These are phyloP conservation scores for Ampelomyces quisqualis DNA, from an alignment of 2,329 filamentous ascomycete species.

Conservation along the genomic window DNA sequence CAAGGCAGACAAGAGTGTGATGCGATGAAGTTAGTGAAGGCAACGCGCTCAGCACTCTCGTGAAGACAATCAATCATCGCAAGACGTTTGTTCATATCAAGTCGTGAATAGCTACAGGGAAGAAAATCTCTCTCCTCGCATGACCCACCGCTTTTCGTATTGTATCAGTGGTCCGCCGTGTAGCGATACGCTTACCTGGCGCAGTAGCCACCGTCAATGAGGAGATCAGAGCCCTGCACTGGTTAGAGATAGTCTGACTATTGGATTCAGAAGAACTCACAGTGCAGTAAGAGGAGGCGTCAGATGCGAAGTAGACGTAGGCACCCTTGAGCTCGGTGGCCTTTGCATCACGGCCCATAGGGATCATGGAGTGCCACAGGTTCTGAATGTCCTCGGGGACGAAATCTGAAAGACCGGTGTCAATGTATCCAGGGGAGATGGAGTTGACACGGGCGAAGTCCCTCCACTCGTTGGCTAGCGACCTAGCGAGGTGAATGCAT, in stretches of 20 bases:
- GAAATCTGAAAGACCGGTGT: slow-evolving; percentile 67
- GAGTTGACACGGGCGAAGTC: slow-evolving; percentile 69
- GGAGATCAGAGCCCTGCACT: slow-evolving; percentile 59
- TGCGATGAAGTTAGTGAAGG: too few species aligned
- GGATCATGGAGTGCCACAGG: slow-evolving; percentile 76
- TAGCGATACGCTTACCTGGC: slow-evolving; percentile 36
- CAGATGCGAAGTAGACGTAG: slow-evolving; percentile 77
- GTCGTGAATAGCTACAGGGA: slow-evolving; percentile 20
- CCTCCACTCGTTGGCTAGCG: slow-evolving; percentile 68
- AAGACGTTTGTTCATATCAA: slow-evolving; percentile 17
- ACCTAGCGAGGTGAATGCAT: slow-evolving; percentile 64
- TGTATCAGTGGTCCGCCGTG: slow-evolving; percentile 13
- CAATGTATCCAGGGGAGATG: slow-evolving; percentile 69
- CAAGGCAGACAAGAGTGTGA: too few species aligned
- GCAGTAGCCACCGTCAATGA: slow-evolving; percentile 74
- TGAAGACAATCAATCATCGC: background rate
- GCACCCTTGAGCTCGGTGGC: slow-evolving; percentile 78
- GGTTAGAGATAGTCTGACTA: slow-evolving; percentile 33
- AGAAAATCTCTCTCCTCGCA: slow-evolving; percentile 4
- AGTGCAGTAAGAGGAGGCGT: slow-evolving; percentile 81
- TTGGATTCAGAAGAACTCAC: slow-evolving; percentile 41
- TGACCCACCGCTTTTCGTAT: slow-evolving; percentile 13
- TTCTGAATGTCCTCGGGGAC: slow-evolving; percentile 67
- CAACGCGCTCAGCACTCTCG: too few species aligned
- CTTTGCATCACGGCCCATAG: slow-evolving; percentile 65